Evolutionary conservation across 2,329 filamentous ascomycete species (phyloP), one percentile per base, ranked within the genome.

Genomic region (Sarocladium strictum): DNA sequence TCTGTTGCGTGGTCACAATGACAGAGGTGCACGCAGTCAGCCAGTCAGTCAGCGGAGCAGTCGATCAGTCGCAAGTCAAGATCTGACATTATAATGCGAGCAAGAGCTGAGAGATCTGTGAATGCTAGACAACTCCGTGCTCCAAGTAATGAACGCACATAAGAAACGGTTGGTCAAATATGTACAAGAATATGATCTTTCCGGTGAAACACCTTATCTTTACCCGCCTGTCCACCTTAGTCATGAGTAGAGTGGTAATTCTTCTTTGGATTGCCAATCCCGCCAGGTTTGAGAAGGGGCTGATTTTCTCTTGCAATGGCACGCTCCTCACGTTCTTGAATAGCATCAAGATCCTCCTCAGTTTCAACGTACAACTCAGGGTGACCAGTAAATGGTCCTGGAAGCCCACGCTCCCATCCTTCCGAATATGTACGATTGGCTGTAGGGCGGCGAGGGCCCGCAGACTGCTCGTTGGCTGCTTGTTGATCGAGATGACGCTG

Each of bases 331-430:
- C 76, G 72, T 56, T 78, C 76, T 56, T 74, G 65, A 35, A 79
- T 75, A 33, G 75, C 70, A 51, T 77, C 74, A 57, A 79, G 66
- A 55, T 80, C 75, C 55, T 79, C 76, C 33, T 77, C 75, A 2
- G 73, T 78, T 51, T 76, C 72, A 29, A 76, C 76, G 53, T 80
- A 79, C 56, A 71, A 71, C 61, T 80, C 76, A 2, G 77, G 76
- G 53, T 80, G 77, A 1, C 74, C 75, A 1, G 76, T 77, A 59
- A 78, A 78, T 1, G 75, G 76, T 4, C 76, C 75, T 2, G 77
- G 76, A 9, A 76, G 68, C 11, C 74, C 73, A 32, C 77, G 75
- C 59, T 80, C 77, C 67, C 76, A 75, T 49, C 76, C 76, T 56
- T 79, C 72, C 2, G 75, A 77, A 60, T 77, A 72, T 7, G 74